Evolutionary conservation across 805 yeast species (phyloP).

Genomic region (Middelhovenomyces tepae): DNA sequence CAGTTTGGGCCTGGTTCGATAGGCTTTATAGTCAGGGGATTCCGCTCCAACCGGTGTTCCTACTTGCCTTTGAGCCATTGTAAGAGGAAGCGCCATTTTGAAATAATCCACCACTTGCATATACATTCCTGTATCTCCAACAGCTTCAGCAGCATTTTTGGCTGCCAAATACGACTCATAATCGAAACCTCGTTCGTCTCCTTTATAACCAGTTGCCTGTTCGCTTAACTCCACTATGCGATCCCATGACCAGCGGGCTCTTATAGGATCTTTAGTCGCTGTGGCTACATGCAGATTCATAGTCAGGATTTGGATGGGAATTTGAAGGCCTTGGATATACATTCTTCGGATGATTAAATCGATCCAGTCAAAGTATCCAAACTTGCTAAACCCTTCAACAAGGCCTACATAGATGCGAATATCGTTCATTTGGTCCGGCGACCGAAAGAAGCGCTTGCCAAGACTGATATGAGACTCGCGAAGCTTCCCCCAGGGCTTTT

Average conservation of each 20-base stretch:
- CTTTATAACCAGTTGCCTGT: too few species aligned
- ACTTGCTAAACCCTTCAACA: constrained; percentile 13
- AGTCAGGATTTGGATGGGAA: constrained; percentile 12
- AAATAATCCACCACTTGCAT: background rate
- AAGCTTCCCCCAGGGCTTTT: background rate
- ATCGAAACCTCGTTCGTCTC: too few species aligned
- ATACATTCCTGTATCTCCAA: background rate
- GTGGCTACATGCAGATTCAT: constrained; percentile 17
- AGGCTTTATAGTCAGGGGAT: too few species aligned
- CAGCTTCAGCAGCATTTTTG: background rate
- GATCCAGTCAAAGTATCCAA: constrained; percentile 8
- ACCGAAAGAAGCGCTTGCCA: background rate
- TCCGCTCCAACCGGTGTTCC: too few species aligned
- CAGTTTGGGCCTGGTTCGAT: too few species aligned
- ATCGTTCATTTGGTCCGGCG: too few species aligned
- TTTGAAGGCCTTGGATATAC: constrained; percentile 2
- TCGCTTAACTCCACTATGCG: constrained; percentile 7
- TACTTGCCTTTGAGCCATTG: too few species aligned
- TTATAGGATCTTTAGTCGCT: constrained; percentile 14
- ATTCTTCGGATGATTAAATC: constrained; percentile 10
- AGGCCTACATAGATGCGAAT: constrained; percentile 6
- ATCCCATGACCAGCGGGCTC: constrained; percentile 16
- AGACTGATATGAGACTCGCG: background rate
- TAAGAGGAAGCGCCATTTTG: too few species aligned
- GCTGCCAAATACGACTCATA: background rate